Base-by-base conservation (phyloP, 1,284 basidiomycete genomes). In the Porodaedalea pini region DNA sequence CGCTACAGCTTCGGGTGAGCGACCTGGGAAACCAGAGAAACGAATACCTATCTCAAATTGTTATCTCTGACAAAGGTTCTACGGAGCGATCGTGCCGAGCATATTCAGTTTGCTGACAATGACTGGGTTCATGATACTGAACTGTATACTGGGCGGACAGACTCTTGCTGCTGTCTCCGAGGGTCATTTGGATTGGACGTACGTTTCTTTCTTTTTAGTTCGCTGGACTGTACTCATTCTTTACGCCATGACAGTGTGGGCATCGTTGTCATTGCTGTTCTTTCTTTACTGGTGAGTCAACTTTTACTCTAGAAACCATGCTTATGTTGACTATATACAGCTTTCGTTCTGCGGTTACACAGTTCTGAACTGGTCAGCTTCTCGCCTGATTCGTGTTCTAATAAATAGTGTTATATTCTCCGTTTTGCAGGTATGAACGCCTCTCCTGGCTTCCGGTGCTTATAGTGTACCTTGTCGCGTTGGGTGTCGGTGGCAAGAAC, bases 291-390 rank as follows among this genome's bases (percentile, higher is more conserved):
- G 11, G 86, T 86, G 62, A 65, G 82, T 75, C 2, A 1, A 17
- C 21, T 31, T 7, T 8, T 15, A 13, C n/a, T 52, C 60, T 29
- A 39, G n/a, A 32, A 29, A 44, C 34, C 43, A 6, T 48, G 29
- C 17, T 15, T 15, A 11, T 31, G 17, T 17, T 55, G 59, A 32
- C 57, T 45, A 36, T 13, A 39, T 51, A 44, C 47, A 85, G 83
- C 73, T 94, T 19, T 90, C 88, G 8, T 94, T 94, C 68, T 89
- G 84, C 67, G 92, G 92, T 0, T 85, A 85, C 67, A 81, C 76
- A 49, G 80, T 92, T 8, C 76, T 94, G n/a, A 79, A 76, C 58
- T 86, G 84, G 87, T 81, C 62, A 25, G 70, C 44, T 36, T 53
- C 48, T 45, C 11, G 7, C 32, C 27, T 31, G 13, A 2, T 15